Evolutionary conservation across 768 basidiomycete species (phyloP), one percentile per base, ranked within the genome.

Genomic region (Fomitopsis pulvina): DNA sequence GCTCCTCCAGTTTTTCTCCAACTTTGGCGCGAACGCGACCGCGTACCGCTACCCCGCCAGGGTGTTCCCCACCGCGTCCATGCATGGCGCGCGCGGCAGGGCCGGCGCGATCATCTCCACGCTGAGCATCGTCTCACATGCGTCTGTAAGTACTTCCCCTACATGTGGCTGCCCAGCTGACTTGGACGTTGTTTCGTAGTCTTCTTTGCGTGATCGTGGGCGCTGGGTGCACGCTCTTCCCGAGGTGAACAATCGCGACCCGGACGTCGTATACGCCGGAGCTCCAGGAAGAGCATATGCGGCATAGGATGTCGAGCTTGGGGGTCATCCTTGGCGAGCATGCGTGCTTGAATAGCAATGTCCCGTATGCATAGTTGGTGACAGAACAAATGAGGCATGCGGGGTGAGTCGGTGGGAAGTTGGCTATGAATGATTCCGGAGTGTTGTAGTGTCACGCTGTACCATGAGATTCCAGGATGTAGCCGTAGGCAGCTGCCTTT

Each of bases 1-100:
- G 0, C 66, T 89, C 56, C 68, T 87, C 21, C 85, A 85, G 71
- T 86, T 86, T 70, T 86, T 87, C 73, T 87, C 87, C 73, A 87
- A 88, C 68, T 89, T 87, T 58, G 86, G 87, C 18, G 82, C 84
- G 2, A 87, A 87, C 60, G 68, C 79, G 75, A 62, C 57, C 29
- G 60, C 59, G 28, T 63, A 60, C 51, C 77, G 80, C 61, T 85
- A 85, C 60, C 83, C 87, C 2, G 83, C 82, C 3, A 85, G 87
- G 66, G 81, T 88, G 10, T 88, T 87, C 71, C 88, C 87, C 0
- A 90, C 88, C 40, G 84, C 82, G 22, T 76, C 76, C 25, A 68
- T 87, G 11, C 81, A 79, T 1, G 87, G 88, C 2, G 88, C 86
- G 0, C 68, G 68, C 34, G 88, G 88, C 18, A 90, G 90, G 61